A percentile compares a stretch with the other conserved stretches of the same genome.
These are phyloP conservation scores for Paratinospora sagittata DNA, from an alignment of 164 flowering plant genomes.

Conservation along the genomic window DNA sequence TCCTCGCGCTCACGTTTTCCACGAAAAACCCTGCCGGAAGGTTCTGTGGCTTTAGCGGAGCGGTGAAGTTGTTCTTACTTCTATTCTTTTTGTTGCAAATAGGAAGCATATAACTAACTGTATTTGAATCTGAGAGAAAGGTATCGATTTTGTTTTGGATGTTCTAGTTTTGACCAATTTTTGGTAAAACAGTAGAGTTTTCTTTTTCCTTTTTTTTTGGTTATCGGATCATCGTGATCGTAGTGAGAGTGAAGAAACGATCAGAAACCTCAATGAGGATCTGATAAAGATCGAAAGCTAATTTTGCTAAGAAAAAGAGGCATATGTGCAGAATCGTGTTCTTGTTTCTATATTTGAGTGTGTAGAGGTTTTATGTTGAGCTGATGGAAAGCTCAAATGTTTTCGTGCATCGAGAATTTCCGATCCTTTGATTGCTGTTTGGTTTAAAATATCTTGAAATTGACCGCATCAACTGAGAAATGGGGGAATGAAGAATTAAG, in stretches of 20 bases:
- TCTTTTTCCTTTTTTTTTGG: too few relatives aligned
- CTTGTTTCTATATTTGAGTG: constrained; percentile 8
- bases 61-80: constrained; percentile 12
- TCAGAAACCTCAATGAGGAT: not conserved
- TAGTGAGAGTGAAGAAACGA: constrained; percentile 7
- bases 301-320: constrained; percentile 6
- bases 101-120: too few relatives aligned
- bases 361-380: not conserved
- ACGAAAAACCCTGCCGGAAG: constrained; percentile 29
- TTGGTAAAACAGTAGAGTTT: not conserved
- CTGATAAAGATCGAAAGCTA: not conserved
- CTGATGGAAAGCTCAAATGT: not conserved
- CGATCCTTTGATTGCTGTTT: not conserved
- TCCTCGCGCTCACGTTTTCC: constrained; percentile 53
- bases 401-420: not conserved
- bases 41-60: constrained; percentile 12
- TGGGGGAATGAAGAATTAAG: not conserved
- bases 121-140: constrained; percentile 6
- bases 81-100: not conserved
- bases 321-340: not conserved
- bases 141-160: constrained; percentile 10
- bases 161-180: not conserved
- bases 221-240: not conserved
- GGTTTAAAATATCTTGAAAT: not conserved
- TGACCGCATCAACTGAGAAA: not conserved